A percentile compares a stretch with the other conserved stretches of the same genome.
phyloP scores from a whole-genome alignment of 73 alveolate species.

The Blepharisma japonicum region DNA sequence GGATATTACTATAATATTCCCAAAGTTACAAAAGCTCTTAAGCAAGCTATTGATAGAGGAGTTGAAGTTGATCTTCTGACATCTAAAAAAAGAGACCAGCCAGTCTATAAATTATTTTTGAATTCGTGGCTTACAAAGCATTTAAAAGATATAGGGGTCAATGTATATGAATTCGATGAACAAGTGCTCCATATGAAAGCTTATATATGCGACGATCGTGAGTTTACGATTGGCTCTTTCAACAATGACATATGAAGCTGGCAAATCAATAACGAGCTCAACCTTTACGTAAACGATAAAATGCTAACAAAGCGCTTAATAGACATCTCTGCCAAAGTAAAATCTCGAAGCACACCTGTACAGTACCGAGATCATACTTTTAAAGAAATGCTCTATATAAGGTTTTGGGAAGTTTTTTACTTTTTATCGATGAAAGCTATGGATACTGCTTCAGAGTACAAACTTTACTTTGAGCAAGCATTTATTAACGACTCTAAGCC shows the following conservation, averaged over 20 bases:
- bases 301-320: neutral
- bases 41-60: conserved; percentile 47
- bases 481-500: no score
- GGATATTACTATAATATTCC: conserved; percentile 45
- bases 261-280: conserved; percentile 49
- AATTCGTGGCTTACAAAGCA: conserved; percentile 34
- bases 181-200: conserved; percentile 46
- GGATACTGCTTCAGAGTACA: no score
- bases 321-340: no score
- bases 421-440: no score
- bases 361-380: no score
- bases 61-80: conserved; percentile 49
- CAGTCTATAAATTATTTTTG: conserved; percentile 33
- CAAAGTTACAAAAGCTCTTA: conserved; percentile 34
- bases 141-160: conserved; percentile 34
- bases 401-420: no score
- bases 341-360: no score
- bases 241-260: conserved; percentile 67
- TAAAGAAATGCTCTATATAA: no score
- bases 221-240: conserved; percentile 46
- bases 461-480: no score
- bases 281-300: conserved; percentile 31
- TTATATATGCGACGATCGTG: conserved; percentile 41
- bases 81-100: conserved; percentile 45
- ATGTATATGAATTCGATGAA: conserved; percentile 44